Evolutionary conservation across 2,329 filamentous ascomycete species (phyloP).

Genomic region (Fusarium temperatum): DNA sequence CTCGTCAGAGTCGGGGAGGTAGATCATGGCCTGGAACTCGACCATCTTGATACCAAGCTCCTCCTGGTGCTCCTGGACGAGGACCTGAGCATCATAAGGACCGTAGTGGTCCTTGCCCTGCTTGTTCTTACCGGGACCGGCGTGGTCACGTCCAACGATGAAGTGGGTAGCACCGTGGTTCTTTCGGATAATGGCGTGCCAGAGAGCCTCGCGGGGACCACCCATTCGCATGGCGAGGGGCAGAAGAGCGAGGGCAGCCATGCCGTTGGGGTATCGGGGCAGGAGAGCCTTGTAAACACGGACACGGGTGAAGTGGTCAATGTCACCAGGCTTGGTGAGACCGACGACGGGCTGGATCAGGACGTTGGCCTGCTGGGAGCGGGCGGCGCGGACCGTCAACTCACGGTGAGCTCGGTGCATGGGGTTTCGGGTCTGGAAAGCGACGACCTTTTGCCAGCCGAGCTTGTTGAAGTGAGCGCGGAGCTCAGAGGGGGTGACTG

Average conservation of each 20-base stretch:
- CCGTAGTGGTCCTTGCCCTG: constrained; percentile 97
- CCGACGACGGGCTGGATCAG: constrained; percentile 99
- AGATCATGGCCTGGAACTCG: constrained; percentile 99
- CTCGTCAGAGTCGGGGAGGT: constrained; percentile 96
- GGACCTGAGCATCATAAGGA: constrained; percentile 95
- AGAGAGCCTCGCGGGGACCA: constrained; percentile 96
- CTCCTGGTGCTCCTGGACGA: constrained; percentile 93
- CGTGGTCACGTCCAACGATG: constrained; percentile 98
- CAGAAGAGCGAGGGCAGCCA: constrained; percentile 95
- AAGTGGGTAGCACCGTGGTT: constrained; percentile 99
- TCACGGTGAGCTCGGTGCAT: constrained; percentile 99
- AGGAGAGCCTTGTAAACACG: constrained; percentile 98
- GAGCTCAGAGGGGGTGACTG: constrained; percentile 92
- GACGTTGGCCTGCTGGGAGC: constrained; percentile 95
- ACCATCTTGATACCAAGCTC: constrained; percentile 99
- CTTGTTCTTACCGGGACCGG: constrained; percentile 97
- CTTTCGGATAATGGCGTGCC: constrained; percentile 99
- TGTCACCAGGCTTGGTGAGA: constrained; percentile 98
- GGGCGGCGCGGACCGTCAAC: constrained; percentile 95
- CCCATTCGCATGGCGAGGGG: constrained; percentile 99
- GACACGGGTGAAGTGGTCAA: constrained; percentile 99
- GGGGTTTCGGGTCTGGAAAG: constrained; percentile 98
- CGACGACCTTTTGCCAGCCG: constrained; percentile 96
- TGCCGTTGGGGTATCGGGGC: constrained; percentile 97
- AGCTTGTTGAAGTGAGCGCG: constrained; percentile 99